phyloP scores from a whole-genome alignment of 1,284 basidiomycete species.

The Xerocomus alliaceus region DNA sequence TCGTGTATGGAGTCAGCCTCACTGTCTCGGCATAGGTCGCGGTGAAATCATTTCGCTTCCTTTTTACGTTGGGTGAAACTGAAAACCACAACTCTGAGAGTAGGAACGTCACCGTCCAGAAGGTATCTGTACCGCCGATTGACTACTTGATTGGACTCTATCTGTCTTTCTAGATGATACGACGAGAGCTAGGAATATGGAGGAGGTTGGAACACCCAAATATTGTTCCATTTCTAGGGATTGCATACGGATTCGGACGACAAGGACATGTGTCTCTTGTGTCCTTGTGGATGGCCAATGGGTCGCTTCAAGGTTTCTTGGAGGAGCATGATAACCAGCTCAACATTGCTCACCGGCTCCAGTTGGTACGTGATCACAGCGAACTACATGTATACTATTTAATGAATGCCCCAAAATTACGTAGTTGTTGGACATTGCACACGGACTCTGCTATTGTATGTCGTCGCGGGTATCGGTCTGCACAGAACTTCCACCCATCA shows the following conservation, averaged over 20 bases:
- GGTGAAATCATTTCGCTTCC: not conserved
- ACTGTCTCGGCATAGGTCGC: not conserved
- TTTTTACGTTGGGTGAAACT: not conserved
- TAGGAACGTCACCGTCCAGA: not conserved
- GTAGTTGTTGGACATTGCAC: not conserved
- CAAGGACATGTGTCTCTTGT: not conserved
- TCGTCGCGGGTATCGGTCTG: not conserved
- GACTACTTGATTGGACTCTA: too few relatives aligned
- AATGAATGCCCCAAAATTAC: not conserved
- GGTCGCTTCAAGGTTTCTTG: conserved; percentile 2
- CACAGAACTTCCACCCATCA: not conserved
- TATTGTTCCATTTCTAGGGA: conserved; percentile 1
- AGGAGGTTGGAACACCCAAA: not conserved
- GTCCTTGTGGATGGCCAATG: conserved; percentile 3
- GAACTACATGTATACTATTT: not conserved
- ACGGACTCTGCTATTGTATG: conserved; percentile 1
- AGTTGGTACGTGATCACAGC: not conserved
- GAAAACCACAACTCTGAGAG: too few relatives aligned
- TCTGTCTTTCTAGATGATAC: not conserved
- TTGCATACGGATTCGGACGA: conserved; percentile 2
- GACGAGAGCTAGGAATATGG: not conserved
- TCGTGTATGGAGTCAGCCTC: too few relatives aligned
- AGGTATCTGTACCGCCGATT: not conserved
- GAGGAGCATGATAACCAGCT: not conserved
- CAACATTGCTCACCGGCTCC: not conserved